A percentile compares a stretch with the other conserved stretches of the same genome.
Conservation (phyloP, 108 stramenopile species). For the Nitzschia putrida region DNA sequence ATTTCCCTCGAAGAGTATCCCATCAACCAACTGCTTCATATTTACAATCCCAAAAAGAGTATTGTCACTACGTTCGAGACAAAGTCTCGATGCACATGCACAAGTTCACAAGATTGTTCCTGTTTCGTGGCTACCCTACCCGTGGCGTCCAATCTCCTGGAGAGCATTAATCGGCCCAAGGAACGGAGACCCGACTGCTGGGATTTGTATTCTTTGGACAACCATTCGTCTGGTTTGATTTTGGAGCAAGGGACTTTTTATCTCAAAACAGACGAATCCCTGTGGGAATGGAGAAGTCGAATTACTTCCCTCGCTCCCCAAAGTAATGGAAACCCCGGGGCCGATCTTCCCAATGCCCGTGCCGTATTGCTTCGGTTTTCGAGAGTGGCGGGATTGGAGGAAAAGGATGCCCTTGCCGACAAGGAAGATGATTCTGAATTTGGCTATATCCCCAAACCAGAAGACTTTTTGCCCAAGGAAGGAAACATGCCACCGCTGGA, state of each 20-base stretch:
- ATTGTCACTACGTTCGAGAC: constrained; percentile 53
- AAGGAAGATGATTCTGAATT: constrained; percentile 34
- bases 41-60: constrained; percentile 9
- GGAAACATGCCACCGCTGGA: constrained; percentile 50
- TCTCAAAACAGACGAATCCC: constrained; percentile 50
- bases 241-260: constrained; percentile 43
- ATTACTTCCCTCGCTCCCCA: constrained; percentile 15
- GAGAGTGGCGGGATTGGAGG: not conserved
- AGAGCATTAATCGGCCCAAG: constrained; percentile 60
- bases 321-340: not conserved
- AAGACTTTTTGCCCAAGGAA: constrained; percentile 9
- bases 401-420: not conserved
- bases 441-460: constrained; percentile 40
- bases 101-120: constrained; percentile 3
- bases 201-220: constrained; percentile 42
- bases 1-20: constrained; percentile 41
- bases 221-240: constrained; percentile 39
- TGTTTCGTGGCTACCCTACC: constrained; percentile 71
- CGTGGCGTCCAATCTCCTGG: constrained; percentile 41
- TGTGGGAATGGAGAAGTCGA: constrained; percentile 72
- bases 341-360: not conserved
- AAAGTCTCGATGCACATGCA: not conserved
- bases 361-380: constrained; percentile 15
- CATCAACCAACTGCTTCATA: constrained; percentile 19
- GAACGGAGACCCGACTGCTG: constrained; percentile 60